phyloP scores from a whole-genome alignment of 805 yeast species.

The Metschnikowia proteae region DNA sequence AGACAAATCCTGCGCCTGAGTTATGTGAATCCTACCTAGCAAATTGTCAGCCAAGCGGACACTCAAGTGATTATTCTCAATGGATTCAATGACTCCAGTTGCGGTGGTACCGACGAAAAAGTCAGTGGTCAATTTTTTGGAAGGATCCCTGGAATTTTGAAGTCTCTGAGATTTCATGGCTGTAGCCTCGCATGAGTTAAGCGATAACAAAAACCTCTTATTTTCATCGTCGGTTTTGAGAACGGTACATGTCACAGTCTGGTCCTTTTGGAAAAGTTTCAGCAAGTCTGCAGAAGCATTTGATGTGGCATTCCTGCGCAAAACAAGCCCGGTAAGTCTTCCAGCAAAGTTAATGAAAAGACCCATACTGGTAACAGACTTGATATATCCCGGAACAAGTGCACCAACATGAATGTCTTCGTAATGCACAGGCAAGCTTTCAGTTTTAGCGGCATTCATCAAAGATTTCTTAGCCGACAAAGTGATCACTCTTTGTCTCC shows the following conservation, averaged over 20 bases:
- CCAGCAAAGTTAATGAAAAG: conserved; percentile 80
- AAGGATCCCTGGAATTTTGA: conserved; percentile 58
- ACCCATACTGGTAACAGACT: conserved; percentile 75
- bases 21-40: conserved; percentile 74
- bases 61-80: conserved; percentile 70
- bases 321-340: conserved; percentile 75
- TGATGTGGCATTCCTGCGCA: conserved; percentile 66
- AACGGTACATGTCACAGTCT: conserved; percentile 68
- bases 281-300: conserved; percentile 49
- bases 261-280: conserved; percentile 55
- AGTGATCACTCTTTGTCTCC: conserved; percentile 55
- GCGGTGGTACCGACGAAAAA: conserved; percentile 58
- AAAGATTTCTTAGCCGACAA: conserved; percentile 64
- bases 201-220: conserved; percentile 65
- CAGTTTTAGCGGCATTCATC: conserved; percentile 56
- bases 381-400: conserved; percentile 67
- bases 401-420: conserved; percentile 52
- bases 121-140: conserved; percentile 48
- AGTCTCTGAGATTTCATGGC: conserved; percentile 10
- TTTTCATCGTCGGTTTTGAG: conserved; percentile 64
- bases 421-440: conserved; percentile 53
- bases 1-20: conserved; percentile 54
- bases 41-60: conserved; percentile 73
- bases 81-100: conserved; percentile 54
- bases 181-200: conserved; percentile 30